Percentiles rank a stretch among this genome's conserved stretches.
Conservation (phyloP, 116 monocot species). For the Dioscorea cayenensis region DNA sequence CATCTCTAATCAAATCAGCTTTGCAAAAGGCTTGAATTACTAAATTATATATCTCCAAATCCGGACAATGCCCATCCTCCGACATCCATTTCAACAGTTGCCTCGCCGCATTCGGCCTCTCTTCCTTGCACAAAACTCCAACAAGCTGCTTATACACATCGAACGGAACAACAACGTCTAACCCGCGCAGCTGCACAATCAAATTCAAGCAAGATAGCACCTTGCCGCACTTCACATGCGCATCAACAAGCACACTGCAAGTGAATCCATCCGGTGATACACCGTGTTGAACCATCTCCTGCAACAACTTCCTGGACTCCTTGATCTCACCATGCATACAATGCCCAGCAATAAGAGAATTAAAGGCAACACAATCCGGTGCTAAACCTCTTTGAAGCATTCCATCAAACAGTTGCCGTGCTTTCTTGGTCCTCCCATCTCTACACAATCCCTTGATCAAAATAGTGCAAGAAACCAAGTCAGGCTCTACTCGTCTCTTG, state of each 20-base stretch:
- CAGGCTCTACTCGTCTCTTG: constrained; percentile 56
- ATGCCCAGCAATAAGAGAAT: constrained; percentile 50
- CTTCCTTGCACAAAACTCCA: constrained; percentile 39
- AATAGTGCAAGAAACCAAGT: constrained; percentile 59
- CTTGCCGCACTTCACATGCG: constrained; percentile 35
- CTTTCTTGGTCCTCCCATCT: constrained; percentile 37
- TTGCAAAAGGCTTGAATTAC: constrained; percentile 52
- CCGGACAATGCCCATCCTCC: constrained; percentile 32
- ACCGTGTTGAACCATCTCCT: constrained; percentile 50
- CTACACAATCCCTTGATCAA: constrained; percentile 53
- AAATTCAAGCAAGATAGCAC: constrained; percentile 66
- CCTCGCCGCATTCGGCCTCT: constrained; percentile 66
- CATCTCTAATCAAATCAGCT: constrained; percentile 25
- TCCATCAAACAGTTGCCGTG: constrained; percentile 55
- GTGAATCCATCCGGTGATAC: constrained; percentile 38
- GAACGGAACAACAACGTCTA: constrained; percentile 25
- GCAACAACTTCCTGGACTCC: constrained; percentile 39
- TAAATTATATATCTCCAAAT: constrained; percentile 44
- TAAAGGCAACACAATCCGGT: constrained; percentile 40
- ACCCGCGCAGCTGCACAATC: constrained; percentile 40
- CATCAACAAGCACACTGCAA: constrained; percentile 40
- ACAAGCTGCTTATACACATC: constrained; percentile 36
- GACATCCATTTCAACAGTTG: constrained; percentile 40
- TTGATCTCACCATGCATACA: constrained; percentile 42
- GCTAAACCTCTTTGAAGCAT: constrained; percentile 48